Base-by-base conservation (phyloP, 805 yeast genomes). In the Candida nemodendra region DNA sequence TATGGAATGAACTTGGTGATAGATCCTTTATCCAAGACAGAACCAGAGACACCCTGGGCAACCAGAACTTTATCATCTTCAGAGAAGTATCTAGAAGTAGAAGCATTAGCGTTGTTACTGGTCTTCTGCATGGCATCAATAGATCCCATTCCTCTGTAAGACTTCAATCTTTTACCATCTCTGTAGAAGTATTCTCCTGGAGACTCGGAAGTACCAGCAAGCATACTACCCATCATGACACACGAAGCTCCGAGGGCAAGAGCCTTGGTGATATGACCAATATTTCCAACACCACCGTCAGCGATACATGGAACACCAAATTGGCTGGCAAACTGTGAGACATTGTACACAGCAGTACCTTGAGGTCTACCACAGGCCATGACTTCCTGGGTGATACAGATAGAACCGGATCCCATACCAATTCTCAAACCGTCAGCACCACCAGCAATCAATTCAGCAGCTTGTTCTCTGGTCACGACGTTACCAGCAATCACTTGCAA, bases 311-410 rank as follows among this genome's bases (percentile, higher is more conserved):
- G 98, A 51, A 93, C 95, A 64, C 99, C 99, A 62, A 91, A 93
- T 65, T 81, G 78, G 69, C 81, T 83, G 51, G 98, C 95, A 62
- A 93, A 90, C 72, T 91, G 90, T 49, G 93, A 76, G 39, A 93
- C 99, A 52, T 80, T 83, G 76, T 79, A 90, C 38, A 93, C 98
- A 45, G 99, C 99, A 51, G 98, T 89, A 71, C 98, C 99, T 75
- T 93, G 99, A 45, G 99, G 99, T 78, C 99, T 89, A 71, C 99
- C 99, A 72, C 96, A 95, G 36, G 99, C 99, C 99, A 93, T 93
- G 44, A 93, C 99, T 73, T 93, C 99, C 74, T 93, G 99, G 37
- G 99, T 93, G 64, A 93, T 93, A 78, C 99, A 93, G 65, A 95
- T 95, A 47, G 97, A 88, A 59, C 99, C 99, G 23, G 98, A 87